Evolutionary conservation across 352 stramenopile species (phyloP), one percentile per base, ranked within the genome.

Genomic region (Phytophthora hybrid): DNA sequence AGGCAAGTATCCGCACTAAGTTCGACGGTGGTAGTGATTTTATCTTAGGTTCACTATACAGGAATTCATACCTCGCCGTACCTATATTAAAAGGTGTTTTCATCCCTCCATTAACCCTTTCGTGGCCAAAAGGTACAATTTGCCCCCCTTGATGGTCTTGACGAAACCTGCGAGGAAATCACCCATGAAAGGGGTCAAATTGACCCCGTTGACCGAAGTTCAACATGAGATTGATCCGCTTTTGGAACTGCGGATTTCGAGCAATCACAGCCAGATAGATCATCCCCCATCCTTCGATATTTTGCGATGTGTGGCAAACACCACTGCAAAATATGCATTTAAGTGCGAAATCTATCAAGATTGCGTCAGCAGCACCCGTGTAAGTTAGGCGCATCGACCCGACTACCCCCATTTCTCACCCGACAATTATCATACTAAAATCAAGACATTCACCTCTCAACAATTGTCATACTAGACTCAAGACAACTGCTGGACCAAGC

Each of bases 261-360:
- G 11, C 41, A 51, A 51, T 51, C 32, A 61, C 5, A 51, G 26
- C 16, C 3, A 46, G 26, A n/a, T 51, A n/a, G 10, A 13, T 16
- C 16, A 51, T 13, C 41, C 41, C 41, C 34, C 59, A 59, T 5
- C 60, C 60, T 59, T 3, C 0, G 23, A 53, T 67, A 54, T 29
- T n/a, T 68, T 60, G 32, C 37, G 21, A 31, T 19, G 23, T 60
- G 61, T 68, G 37, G 31, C 37, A 54, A 32, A 68, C 61, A 61
- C 31, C 4, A 68, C n/a, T 55, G 61, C n/a, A 53, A 53, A 55
- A 56, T 54, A 60, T 56, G 32, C 49, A 13, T 6, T 31, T 61
- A 68, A 68, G 34, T 68, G n/a, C 61, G 61, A 68, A 68, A 61
- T 68, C 8, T 61, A 61, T 68, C 34, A 34, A 59, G 60, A 59